Percentiles rank a stretch among this genome's conserved stretches.
Conservation (phyloP, 1,284 basidiomycete species). For the Ganoderma boninense region DNA sequence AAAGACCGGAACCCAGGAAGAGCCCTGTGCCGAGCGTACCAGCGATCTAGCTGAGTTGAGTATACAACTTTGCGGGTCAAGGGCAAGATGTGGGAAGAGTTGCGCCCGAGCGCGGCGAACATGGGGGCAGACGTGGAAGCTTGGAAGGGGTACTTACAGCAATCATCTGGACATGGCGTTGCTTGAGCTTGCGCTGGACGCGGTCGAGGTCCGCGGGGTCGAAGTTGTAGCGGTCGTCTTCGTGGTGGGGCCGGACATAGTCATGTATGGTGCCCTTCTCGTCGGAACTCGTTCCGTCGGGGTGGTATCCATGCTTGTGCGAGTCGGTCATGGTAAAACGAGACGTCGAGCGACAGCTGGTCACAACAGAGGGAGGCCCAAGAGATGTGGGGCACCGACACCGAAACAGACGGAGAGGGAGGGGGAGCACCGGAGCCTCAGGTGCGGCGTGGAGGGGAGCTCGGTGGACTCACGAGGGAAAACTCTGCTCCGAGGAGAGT, state of each 20-base stretch:
- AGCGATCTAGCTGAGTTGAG: constrained; percentile 57
- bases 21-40: constrained; percentile 82
- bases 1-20: constrained; percentile 81
- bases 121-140: background rate
- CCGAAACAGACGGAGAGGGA: constrained; percentile 21
- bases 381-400: constrained; percentile 4
- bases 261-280: constrained; percentile 44
- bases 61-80: background rate
- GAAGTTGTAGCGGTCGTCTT: constrained; percentile 45
- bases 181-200: constrained; percentile 70
- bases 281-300: constrained; percentile 32
- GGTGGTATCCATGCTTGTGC: constrained; percentile 29
- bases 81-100: background rate
- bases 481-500: constrained; percentile 11
- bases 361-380: background rate
- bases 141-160: constrained; percentile 36
- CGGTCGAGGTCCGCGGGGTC: constrained; percentile 67
- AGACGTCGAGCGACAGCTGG: background rate
- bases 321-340: constrained; percentile 22
- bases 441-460: constrained; percentile 22
- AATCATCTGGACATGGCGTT: constrained; percentile 79
- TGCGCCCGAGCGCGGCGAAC: background rate
- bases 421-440: constrained; percentile 22
- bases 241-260: constrained; percentile 36
- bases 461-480: background rate